Evolutionary conservation across 495 filamentous ascomycete species (phyloP), one percentile per base, ranked within the genome.

Genomic region (Trichoderma gamsii): DNA sequence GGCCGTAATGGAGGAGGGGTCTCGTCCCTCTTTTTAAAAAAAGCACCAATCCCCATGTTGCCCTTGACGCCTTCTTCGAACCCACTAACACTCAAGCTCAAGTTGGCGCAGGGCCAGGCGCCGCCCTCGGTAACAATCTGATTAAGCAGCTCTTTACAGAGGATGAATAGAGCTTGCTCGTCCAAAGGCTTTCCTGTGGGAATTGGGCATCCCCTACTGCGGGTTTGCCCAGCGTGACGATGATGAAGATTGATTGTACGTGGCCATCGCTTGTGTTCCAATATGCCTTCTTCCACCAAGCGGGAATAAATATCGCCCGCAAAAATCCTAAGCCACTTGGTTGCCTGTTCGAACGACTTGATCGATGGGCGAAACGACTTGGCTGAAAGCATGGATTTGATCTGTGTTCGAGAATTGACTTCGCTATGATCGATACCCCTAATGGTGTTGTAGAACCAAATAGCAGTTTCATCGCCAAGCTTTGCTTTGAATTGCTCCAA

Each of bases 351-450:
- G n/a, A 84, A 76, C 16, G 81, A 86, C 71, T 87, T 91, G 73
- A 99, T 92, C 69, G 82, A 88, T 1, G 95, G 95, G 7, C 92
- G 85, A 71, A 99, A 99, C 0, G 92, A 95, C 74, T 99, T 99
- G 59, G 95, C 93, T 2, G 92, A 96, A n/a, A 97, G 84, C 95
- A 99, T 99, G 25, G 90, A 93, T 74, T 98, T 97, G 75, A 97
- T 96, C 72, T 93, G 90, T 15, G 92, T 97, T 68, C 95, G 86
- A 44, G 93, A 83, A 72, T 92, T 97, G 71, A 98, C 92, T 78
- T 97, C 92, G 73, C 89, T 96, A 51, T 79, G 76, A 75, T 99
- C 95, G 65, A 92, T 87, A 0, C 95, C 95, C 0, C 96, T 88
- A 56, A 97, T 88, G 23, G 89, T 88, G 66, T 90, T 84, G 79